Percentiles rank a stretch among this genome's conserved stretches.
These are phyloP conservation scores for Teratosphaeria viscida DNA, from an alignment of 2,329 filamentous ascomycete genomes.

Conservation along the genomic window DNA sequence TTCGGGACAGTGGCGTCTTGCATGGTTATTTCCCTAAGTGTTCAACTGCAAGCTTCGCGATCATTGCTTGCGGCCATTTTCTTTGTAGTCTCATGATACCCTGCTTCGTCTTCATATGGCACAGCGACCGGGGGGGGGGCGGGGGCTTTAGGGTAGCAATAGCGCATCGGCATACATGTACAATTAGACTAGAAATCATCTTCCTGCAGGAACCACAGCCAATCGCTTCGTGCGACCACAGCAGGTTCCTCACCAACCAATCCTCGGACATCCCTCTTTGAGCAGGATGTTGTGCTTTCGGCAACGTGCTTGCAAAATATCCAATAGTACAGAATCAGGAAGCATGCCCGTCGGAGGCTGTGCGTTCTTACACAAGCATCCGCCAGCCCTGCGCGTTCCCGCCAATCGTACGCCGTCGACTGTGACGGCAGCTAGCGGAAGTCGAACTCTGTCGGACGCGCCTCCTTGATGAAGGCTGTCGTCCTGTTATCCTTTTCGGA, in stretches of 20 bases:
- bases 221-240: not conserved
- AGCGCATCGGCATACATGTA: not conserved
- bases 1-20: not conserved
- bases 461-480: not conserved
- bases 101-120: not conserved
- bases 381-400: not conserved
- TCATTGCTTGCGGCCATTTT: not conserved
- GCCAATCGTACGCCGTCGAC: not conserved
- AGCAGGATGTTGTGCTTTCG: not conserved
- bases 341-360: not conserved
- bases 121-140: not conserved
- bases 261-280: not conserved
- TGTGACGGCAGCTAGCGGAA: not conserved
- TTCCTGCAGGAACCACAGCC: not conserved
- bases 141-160: not conserved
- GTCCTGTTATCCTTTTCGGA: not conserved
- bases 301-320: not conserved
- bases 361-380: not conserved
- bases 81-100: not conserved
- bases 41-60: not conserved
- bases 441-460: not conserved
- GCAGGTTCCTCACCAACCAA: not conserved
- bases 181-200: not conserved
- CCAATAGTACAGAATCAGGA: not conserved
- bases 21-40: not conserved